phyloP scores from a whole-genome alignment of 345 rosid genomes.

The Reutealis trisperma region DNA sequence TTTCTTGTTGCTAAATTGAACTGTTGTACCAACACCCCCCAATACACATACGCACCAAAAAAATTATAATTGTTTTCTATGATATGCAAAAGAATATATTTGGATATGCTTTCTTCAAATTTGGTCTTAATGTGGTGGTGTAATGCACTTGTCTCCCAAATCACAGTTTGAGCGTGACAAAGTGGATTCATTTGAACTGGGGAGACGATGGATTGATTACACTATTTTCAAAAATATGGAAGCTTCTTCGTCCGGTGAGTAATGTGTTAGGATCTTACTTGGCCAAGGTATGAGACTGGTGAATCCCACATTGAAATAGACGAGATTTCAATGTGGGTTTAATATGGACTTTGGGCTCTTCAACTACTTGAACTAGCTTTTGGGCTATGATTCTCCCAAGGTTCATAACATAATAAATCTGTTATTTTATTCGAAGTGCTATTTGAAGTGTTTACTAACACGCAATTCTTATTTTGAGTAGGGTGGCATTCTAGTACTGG shows the following conservation, averaged over 20 bases:
- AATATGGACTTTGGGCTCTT: too few species aligned
- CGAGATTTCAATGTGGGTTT: too few species aligned
- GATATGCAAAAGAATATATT: neutral
- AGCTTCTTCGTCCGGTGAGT: conserved; percentile 71
- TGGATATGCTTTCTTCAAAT: neutral
- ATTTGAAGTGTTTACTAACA: neutral
- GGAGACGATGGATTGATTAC: conserved; percentile 89
- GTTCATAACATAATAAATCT: neutral
- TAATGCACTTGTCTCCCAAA: conserved; percentile 7
- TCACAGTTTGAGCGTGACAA: conserved; percentile 89
- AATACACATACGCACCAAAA: too few species aligned
- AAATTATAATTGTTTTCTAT: neutral
- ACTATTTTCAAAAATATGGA: conserved; percentile 74
- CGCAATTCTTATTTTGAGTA: conserved; percentile 27
- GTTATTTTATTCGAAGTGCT: neutral
- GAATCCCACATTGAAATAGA: too few species aligned
- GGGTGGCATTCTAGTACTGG: conserved; percentile 90
- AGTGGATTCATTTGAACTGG: conserved; percentile 98
- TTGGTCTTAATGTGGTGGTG: neutral
- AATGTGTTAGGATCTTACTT: too few species aligned
- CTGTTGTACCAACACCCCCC: neutral
- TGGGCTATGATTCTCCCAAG: too few species aligned
- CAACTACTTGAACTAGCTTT: too few species aligned
- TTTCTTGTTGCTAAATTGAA: neutral
- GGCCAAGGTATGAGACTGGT: too few species aligned